A percentile compares a stretch with the other conserved stretches of the same genome.
phyloP scores from a whole-genome alignment of 768 basidiomycete species.

The Pluteus cervinus region DNA sequence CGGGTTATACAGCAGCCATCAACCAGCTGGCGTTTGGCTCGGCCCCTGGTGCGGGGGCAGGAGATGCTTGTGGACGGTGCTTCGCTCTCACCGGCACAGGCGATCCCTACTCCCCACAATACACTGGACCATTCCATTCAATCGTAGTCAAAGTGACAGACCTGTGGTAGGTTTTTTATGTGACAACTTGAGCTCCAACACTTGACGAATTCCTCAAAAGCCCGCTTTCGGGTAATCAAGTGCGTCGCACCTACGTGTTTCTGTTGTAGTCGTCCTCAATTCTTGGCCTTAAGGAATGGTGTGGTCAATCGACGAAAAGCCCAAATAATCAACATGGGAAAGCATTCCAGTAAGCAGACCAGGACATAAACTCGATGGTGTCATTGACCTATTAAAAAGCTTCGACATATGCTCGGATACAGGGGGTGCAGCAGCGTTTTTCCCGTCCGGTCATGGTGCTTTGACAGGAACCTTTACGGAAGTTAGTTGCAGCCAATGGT shows the following conservation, averaged over 20 bases:
- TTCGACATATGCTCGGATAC: constrained; percentile 61
- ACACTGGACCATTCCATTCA: constrained; percentile 42
- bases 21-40: constrained; percentile 53
- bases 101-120: constrained; percentile 49
- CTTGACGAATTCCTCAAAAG: constrained; percentile 16
- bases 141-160: constrained; percentile 51
- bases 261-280: too few species aligned
- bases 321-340: constrained; percentile 35
- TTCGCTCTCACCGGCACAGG: constrained; percentile 43
- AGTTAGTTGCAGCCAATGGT: constrained; percentile 53
- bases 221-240: constrained; percentile 41
- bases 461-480: constrained; percentile 47
- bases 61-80: constrained; percentile 60
- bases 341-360: constrained; percentile 41
- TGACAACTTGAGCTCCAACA: neutral
- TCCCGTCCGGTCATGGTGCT: constrained; percentile 51
- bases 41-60: constrained; percentile 40
- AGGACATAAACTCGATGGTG: neutral
- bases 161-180: constrained; percentile 24
- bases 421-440: constrained; percentile 45
- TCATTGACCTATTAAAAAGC: constrained; percentile 19
- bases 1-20: constrained; percentile 50
- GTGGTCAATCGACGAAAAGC: constrained; percentile 40
- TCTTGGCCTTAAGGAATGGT: constrained; percentile 44
- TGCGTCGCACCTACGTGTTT: constrained; percentile 14